Base-by-base conservation (phyloP, 208 protist species). In the Leishmania amazonensis region DNA sequence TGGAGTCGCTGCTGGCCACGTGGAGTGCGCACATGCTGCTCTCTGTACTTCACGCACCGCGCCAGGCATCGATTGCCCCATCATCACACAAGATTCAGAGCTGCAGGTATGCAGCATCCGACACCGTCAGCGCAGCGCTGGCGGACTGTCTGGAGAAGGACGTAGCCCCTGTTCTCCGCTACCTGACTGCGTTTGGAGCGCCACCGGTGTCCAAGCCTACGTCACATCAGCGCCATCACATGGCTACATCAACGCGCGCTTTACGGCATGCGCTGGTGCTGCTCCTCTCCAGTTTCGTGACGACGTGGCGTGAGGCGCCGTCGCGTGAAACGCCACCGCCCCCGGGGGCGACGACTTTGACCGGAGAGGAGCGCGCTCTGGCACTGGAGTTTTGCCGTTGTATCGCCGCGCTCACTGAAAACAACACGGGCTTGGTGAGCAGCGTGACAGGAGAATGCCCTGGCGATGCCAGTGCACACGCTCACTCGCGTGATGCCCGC, bases 11-110 rank as follows among this genome's bases (percentile, higher is more conserved):
- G n/a, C 42, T 85, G 11, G 60, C 82, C 19, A 68, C 40, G n/a
- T 85, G 82, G 82, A 82, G 73, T 5, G 82, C 78, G n/a, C 78
- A 85, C 45, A 76, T 64, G 35, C 49, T 85, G 11, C 73, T 85
- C 35, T 62, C 78, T 5, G 19, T 38, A 5, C 54, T 79, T 42
- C 74, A 62, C 19, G 2, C 62, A 80, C 21, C 24, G 21, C 58
- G 60, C 1, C 6, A 57, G 17, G 35, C 47, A 28, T 47, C 73
- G 35, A 51, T 31, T 51, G 51, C 49, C 51, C n/a, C 51, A 58
- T 40, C 67, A 45, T 74, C 45, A 31, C 42, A 74, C 31, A 6
- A 2, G 1, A 28, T 54, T 31, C 60, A 24, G 19, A 28, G 35
- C 57, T 40, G 42, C 19, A n/a, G 31, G 49, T 15, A 49, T 47